Evolutionary conservation across 2,329 filamentous ascomycete species (phyloP).

Genomic region (Aspergillus novofumigatus): DNA sequence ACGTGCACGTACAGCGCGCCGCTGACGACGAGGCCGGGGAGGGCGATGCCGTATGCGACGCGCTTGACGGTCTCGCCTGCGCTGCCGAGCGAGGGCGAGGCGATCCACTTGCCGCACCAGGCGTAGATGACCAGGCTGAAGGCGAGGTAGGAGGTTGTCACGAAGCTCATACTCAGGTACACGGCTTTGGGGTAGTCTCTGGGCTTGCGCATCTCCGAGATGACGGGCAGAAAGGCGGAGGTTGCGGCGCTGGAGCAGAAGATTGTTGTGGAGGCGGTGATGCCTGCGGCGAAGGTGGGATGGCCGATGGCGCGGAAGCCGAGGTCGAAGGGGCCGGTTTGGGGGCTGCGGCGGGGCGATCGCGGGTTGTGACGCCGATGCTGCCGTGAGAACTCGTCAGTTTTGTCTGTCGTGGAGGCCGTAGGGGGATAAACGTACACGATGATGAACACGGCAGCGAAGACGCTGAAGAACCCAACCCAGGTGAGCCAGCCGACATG

Average conservation of each 20-base stretch:
- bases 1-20: conserved; percentile 43
- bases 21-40: conserved; percentile 53
- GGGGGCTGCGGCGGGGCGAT: conserved; percentile 58
- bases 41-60: conserved; percentile 56
- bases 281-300: conserved; percentile 56
- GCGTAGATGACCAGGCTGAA: conserved; percentile 59
- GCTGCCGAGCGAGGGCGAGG: conserved; percentile 58
- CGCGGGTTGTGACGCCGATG: conserved; percentile 54
- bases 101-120: conserved; percentile 60
- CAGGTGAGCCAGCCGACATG: conserved; percentile 61
- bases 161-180: conserved; percentile 55
- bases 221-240: conserved; percentile 60
- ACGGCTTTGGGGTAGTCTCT: conserved; percentile 59
- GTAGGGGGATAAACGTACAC: too few relatives aligned
- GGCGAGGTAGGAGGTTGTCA: conserved; percentile 54
- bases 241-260: conserved; percentile 59
- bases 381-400: too few relatives aligned
- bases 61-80: conserved; percentile 59
- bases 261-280: conserved; percentile 56
- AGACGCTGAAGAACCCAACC: conserved; percentile 57
- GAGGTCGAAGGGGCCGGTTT: conserved; percentile 56
- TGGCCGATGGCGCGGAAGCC: conserved; percentile 55
- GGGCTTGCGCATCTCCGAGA: conserved; percentile 61
- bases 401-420: too few relatives aligned
- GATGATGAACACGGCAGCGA: conserved; percentile 55